phyloP scores from a whole-genome alignment of 1,284 basidiomycete species.

The Tetrapyrgos nigripes region DNA sequence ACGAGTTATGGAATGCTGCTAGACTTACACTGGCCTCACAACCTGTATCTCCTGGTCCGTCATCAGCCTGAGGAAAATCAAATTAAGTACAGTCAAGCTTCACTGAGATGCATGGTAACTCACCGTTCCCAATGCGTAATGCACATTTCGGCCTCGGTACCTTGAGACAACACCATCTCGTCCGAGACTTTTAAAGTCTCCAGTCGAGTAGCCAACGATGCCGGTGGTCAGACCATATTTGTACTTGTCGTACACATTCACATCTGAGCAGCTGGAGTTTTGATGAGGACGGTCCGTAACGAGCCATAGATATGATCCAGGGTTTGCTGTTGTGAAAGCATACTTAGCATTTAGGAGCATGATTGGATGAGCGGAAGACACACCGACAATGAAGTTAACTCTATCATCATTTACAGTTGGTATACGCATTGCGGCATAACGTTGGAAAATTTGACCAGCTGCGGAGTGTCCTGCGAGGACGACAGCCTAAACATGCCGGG shows the following conservation, averaged over 20 bases:
- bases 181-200: constrained; percentile 1
- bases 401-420: constrained; percentile 7
- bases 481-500: constrained; percentile 4
- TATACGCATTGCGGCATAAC: constrained; percentile 14
- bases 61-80: constrained; percentile 6
- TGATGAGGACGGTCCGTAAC: constrained; percentile 11
- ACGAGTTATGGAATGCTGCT: too few species aligned
- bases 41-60: constrained; percentile 16
- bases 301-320: constrained; percentile 19
- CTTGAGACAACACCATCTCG: constrained; percentile 9
- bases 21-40: constrained; percentile 14
- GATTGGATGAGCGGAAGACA: neutral
- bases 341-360: neutral
- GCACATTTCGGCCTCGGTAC: constrained; percentile 11
- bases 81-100: neutral
- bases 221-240: constrained; percentile 15
- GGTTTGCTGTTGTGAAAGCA: constrained; percentile 7
- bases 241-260: constrained; percentile 7
- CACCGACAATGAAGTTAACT: constrained; percentile 12
- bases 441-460: constrained; percentile 17
- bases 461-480: constrained; percentile 18
- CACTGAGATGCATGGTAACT: neutral
- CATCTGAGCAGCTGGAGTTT: constrained; percentile 4
- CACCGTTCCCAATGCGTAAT: constrained; percentile 19
- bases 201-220: constrained; percentile 10